Evolutionary conservation across 2,329 filamentous ascomycete genomes (phyloP), one percentile per base, ranked within the genome.

Genomic region (Arthrobotrys megalospora): DNA sequence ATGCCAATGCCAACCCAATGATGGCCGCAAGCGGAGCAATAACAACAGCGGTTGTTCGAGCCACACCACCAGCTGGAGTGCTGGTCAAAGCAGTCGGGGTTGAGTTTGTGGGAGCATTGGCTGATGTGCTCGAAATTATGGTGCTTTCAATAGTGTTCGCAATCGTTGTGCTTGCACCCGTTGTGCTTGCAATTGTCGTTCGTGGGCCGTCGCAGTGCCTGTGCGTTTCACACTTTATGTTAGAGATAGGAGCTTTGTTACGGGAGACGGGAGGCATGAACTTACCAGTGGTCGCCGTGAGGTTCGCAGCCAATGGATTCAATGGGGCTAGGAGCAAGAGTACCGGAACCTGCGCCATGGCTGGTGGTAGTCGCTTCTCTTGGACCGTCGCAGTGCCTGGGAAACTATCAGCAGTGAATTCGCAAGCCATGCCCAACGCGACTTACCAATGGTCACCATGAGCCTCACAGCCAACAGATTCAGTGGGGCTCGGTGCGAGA

Each of bases 21-120:
- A 66, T 36, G 28, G 63, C 63, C 19, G 63, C 63, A 50, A 66
- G 63, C 19, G 63, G 63, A 41, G 63, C 63, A 34, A 66, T 53
- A 21, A 66, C 34, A 8, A 43, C 32, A 38, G 47, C 32, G 41
- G 63, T 52, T 53, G 47, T 45, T n/a, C 41, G 45, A 47, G 63
- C 63, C 19, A 53, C n/a, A 11, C 63, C 47, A 16, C 43, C 63
- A 53, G 43, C 41, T n/a, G 63, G 63, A 8, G 34, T 16, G 8
- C 63, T 52, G 10, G 45, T 53, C 43, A 53, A 50, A 19, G 43
- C 63, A 28, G 63, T 16, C 16, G 43, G 41, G 3, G 45, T 66
- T 2, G 47, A 36, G 34, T 50, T 50, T 14, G 41, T 47, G 21
- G 38, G 41, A 6, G 21, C 12, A 8, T 12, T 48, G 16, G 41